Conservation (phyloP, 2,329 filamentous ascomycete genomes). For the Conoideocrella luteorostrata region DNA sequence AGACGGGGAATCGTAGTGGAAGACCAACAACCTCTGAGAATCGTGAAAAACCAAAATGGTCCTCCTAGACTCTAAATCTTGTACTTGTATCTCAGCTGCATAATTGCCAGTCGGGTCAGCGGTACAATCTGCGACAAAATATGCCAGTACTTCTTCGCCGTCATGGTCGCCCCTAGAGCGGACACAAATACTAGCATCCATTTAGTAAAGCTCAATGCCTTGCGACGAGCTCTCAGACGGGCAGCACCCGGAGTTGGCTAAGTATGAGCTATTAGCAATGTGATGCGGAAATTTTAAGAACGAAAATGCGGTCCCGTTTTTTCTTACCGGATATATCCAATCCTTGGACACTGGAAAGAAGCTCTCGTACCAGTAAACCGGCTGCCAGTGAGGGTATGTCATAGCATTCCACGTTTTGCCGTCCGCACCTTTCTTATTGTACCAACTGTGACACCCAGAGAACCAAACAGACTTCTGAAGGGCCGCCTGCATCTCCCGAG, state of each 20-base stretch:
- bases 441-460: slow-evolving; percentile 32
- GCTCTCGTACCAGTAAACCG: slow-evolving; percentile 28
- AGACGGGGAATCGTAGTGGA: no score
- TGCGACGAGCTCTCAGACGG: not conserved
- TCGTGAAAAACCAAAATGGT: not conserved
- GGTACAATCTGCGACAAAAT: slow-evolving; percentile 4
- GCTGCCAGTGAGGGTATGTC: slow-evolving; percentile 30
- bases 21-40: not conserved
- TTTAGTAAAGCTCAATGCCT: not conserved
- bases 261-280: not conserved
- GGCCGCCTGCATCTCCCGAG: slow-evolving; percentile 23
- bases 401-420: slow-evolving; percentile 26
- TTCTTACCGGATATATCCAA: slow-evolving; percentile 26
- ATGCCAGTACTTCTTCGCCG: slow-evolving; percentile 6
- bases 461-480: slow-evolving; percentile 28
- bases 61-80: not conserved
- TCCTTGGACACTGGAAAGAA: slow-evolving; percentile 28
- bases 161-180: not conserved
- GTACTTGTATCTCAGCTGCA: slow-evolving; percentile 4
- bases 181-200: not conserved
- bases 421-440: slow-evolving; percentile 18
- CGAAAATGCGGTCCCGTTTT: no score
- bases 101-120: slow-evolving; percentile 1
- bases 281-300: not conserved
- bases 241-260: slow-evolving; percentile 7